Evolutionary conservation across 352 stramenopile genomes (phyloP), one percentile per base, ranked within the genome.

Genomic region (Phytophthora litchii): DNA sequence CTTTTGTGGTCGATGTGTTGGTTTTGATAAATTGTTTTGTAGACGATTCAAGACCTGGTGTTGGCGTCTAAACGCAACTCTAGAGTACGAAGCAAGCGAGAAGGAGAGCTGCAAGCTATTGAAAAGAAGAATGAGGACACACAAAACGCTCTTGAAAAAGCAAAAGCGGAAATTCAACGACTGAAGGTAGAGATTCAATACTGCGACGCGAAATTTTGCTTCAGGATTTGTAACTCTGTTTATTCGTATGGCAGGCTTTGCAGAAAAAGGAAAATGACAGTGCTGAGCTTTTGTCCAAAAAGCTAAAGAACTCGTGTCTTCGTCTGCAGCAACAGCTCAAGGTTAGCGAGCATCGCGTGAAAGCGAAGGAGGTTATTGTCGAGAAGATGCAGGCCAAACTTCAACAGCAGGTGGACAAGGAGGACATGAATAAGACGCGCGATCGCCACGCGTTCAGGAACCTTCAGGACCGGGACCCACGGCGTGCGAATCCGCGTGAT

Each of bases 341-440:
- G 56, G 79, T 93, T 3, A 94, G 83, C 42, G 86, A 96, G 41
- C 88, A 95, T 20, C 78, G 86, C 3, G 88, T 96, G 4, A 93
- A 93, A 58, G 85, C 86, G 3, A 96, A 95, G 51, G 88, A 96
- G 36, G 68, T 88, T 10, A 60, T 92, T 0, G 68, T 94, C 0
- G 81, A 96, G 25, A 77, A 73, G 11, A 86, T 96, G 67, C 86
- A 95, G 48, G 62, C 84, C 17, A 96, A 94, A 27, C 50, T 96
- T 3, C 78, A 92, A 53, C 78, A 91, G 55, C 77, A 92, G 36
- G 71, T 89, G 10, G 80, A 92, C 57, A 91, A 89, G 35, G 73
- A 92, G 34, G 75, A 67, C n/a, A 46, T 82, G 40, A 82, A 72
- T 42, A 92, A 82, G 48, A 71, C 64, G 12, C 75, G 81, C 0